Conservation (phyloP, 1,284 basidiomycete genomes). For the Ganoderma meredithae region DNA sequence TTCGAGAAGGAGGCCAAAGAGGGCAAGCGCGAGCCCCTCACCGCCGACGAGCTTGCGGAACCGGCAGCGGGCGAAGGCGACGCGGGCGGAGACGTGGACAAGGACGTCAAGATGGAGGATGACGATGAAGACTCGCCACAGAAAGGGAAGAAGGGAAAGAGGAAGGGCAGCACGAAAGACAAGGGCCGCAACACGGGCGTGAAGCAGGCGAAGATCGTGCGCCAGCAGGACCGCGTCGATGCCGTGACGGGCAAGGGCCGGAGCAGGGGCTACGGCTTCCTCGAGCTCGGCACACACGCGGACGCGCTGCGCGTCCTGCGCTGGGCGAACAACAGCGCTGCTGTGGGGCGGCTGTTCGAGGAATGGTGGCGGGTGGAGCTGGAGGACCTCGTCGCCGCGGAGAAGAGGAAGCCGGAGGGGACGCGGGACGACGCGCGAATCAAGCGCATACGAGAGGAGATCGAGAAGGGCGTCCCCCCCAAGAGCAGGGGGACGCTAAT, state of each 20-base stretch:
- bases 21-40: slow-evolving; percentile 68
- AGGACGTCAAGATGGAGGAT: slow-evolving; percentile 41
- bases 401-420: slow-evolving; percentile 53
- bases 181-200: slow-evolving; percentile 64
- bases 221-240: slow-evolving; percentile 88
- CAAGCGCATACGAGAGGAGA: slow-evolving; percentile 67
- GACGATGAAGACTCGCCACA: slow-evolving; percentile 44
- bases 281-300: slow-evolving; percentile 89
- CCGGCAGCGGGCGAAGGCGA: slow-evolving; percentile 36
- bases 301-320: slow-evolving; percentile 92
- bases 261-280: slow-evolving; percentile 94
- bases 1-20: slow-evolving; percentile 85
- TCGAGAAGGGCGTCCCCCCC: slow-evolving; percentile 55
- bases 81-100: slow-evolving; percentile 37
- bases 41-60: slow-evolving; percentile 74
- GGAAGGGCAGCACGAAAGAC: slow-evolving; percentile 33
- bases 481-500: slow-evolving; percentile 73
- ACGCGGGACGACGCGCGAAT: slow-evolving; percentile 59
- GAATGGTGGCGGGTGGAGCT: slow-evolving; percentile 89
- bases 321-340: slow-evolving; percentile 92
- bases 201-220: slow-evolving; percentile 92
- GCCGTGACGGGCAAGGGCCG: slow-evolving; percentile 86
- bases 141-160: slow-evolving; percentile 33
- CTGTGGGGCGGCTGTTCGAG: slow-evolving; percentile 69
- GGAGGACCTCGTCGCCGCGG: slow-evolving; percentile 69